Percentiles rank a stretch among this genome's conserved stretches.
Conservation (phyloP, 2,329 filamentous ascomycete species). For the Tolypocladium pustulatum region DNA sequence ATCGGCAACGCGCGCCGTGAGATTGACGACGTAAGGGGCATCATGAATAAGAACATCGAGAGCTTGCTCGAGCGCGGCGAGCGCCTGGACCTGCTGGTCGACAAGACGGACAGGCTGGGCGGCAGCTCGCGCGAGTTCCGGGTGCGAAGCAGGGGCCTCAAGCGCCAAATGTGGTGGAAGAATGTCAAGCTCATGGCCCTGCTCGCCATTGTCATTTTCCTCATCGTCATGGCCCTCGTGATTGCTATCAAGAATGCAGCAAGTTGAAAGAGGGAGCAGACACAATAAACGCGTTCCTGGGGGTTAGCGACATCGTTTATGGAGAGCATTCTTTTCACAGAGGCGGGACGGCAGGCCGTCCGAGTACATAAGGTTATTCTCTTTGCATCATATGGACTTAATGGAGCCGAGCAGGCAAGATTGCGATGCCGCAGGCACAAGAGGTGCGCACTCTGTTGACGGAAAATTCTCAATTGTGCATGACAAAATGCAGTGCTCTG, state of each 20-base stretch:
- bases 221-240: constrained; percentile 46
- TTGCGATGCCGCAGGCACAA: background rate
- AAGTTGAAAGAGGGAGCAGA: background rate
- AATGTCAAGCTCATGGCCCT: constrained; percentile 91
- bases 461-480: background rate
- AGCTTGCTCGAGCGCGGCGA: constrained; percentile 81
- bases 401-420: background rate
- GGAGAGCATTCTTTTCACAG: background rate
- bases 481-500: background rate
- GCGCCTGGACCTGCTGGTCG: constrained; percentile 84
- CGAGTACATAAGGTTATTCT: background rate
- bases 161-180: constrained; percentile 99
- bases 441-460: background rate
- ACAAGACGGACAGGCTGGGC: constrained; percentile 90
- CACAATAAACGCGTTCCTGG: background rate
- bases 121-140: constrained; percentile 85
- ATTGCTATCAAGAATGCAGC: constrained; percentile 37
- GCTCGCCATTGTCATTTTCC: constrained; percentile 54
- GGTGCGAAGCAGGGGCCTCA: constrained; percentile 73
- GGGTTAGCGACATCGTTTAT: background rate
- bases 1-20: constrained; percentile 75
- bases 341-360: background rate
- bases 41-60: constrained; percentile 96
- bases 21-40: constrained; percentile 84
- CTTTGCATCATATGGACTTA: background rate